Evolutionary conservation across 805 yeast species (phyloP).

Genomic region (Candida michaelii): DNA sequence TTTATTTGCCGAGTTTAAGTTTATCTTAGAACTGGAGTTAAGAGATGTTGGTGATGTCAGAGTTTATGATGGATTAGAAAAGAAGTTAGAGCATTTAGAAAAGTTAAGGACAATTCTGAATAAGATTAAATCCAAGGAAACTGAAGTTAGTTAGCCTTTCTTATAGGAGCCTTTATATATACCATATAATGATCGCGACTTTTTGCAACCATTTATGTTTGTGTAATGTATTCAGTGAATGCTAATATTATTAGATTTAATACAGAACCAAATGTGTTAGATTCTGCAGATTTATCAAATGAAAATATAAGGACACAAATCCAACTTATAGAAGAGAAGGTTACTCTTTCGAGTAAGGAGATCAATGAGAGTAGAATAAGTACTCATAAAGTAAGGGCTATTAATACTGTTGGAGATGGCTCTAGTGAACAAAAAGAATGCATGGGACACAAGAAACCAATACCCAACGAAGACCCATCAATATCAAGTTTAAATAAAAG

Average conservation of each 20-base stretch:
- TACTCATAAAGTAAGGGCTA: no score
- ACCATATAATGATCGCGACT: background rate
- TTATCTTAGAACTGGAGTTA: constrained; percentile 5
- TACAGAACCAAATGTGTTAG: constrained; percentile 64
- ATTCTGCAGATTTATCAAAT: background rate
- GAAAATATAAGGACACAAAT: background rate
- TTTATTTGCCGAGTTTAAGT: background rate
- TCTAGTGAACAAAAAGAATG: no score
- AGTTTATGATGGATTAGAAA: constrained; percentile 5
- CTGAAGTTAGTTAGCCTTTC: no score
- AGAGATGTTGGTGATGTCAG: background rate
- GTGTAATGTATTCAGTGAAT: constrained; percentile 48
- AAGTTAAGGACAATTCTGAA: constrained; percentile 2
- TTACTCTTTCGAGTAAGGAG: no score
- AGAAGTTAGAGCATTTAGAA: constrained; percentile 11
- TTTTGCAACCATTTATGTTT: constrained; percentile 5
- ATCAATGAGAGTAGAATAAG: no score
- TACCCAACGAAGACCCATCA: no score
- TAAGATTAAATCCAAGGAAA: no score
- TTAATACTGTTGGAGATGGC: no score
- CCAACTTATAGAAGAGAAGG: no score
- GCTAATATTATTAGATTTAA: constrained; percentile 61
- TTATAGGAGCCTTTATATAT: no score
- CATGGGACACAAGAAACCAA: no score
- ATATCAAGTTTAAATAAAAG: no score